Evolutionary conservation across 2,329 filamentous ascomycete genomes (phyloP).

Genomic region (Xylariales sp.): DNA sequence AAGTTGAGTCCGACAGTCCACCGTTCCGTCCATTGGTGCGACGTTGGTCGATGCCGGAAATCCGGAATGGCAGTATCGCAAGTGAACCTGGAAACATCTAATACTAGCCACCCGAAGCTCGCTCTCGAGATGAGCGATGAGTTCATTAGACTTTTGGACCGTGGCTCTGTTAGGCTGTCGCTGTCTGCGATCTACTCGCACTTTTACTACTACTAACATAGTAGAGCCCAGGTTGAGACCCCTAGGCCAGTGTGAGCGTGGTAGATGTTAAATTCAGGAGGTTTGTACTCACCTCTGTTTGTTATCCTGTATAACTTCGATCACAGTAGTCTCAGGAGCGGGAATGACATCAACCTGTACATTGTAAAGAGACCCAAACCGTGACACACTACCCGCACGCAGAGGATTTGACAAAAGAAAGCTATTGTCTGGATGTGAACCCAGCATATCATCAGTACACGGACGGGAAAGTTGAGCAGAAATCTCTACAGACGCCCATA

Average conservation of each 20-base stretch:
- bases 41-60: constrained; percentile 56
- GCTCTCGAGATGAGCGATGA: constrained; percentile 69
- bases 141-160: constrained; percentile 60
- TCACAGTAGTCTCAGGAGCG: constrained; percentile 53
- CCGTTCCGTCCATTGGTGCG: constrained; percentile 50
- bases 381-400: constrained; percentile 42
- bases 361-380: constrained; percentile 63
- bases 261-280: background rate
- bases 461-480: constrained; percentile 54
- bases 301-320: constrained; percentile 58
- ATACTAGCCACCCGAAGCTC: constrained; percentile 63
- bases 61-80: constrained; percentile 68
- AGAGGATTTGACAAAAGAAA: constrained; percentile 37
- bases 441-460: constrained; percentile 13
- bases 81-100: constrained; percentile 63
- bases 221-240: constrained; percentile 58
- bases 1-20: constrained; percentile 59
- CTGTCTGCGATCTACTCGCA: constrained; percentile 51
- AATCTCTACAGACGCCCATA: constrained; percentile 65
- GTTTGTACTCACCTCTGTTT: constrained; percentile 25
- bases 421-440: constrained; percentile 12
- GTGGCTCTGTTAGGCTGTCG: constrained; percentile 23
- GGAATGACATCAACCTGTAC: constrained; percentile 60
- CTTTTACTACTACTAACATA: constrained; percentile 61
- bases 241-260: constrained; percentile 48